These are phyloP conservation scores for Tinospora cordifolia DNA, from an alignment of 164 flowering plant species.

Conservation along the genomic window DNA sequence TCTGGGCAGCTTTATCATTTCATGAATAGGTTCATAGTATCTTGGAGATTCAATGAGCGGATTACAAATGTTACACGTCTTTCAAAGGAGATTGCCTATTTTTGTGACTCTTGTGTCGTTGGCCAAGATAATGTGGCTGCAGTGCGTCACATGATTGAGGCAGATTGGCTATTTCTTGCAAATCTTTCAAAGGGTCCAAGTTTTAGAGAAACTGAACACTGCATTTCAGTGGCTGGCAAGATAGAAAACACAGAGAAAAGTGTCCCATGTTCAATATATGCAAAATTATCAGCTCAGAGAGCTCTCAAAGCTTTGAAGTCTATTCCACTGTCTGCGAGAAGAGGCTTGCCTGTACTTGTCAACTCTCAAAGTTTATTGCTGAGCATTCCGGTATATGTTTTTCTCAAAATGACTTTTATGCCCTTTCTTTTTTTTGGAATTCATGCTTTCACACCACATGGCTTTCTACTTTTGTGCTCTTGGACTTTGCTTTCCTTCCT, in stretches of 20 bases:
- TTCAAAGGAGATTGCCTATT: conserved; percentile 10
- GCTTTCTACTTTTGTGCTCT: no score
- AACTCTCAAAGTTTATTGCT: conserved; percentile 47
- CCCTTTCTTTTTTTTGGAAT: not conserved
- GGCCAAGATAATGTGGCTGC: conserved; percentile 29
- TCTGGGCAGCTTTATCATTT: conserved; percentile 48
- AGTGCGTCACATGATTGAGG: conserved; percentile 69
- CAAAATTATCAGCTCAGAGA: conserved; percentile 48
- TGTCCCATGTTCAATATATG: conserved; percentile 29
- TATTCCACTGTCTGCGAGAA: conserved; percentile 77
- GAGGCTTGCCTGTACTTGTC: conserved; percentile 77
- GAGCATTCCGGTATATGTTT: conserved; percentile 62
- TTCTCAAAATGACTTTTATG: not conserved
- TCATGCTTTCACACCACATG: not conserved
- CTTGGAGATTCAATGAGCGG: conserved; percentile 34
- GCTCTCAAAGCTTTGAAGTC: conserved; percentile 53
- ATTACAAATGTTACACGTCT: conserved; percentile 4
- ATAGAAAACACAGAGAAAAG: conserved; percentile 16
- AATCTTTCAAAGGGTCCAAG: conserved; percentile 33
- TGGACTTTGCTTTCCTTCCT: not conserved
- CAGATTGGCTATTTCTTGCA: conserved; percentile 81
- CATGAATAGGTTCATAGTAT: conserved; percentile 70
- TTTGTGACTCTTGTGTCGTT: conserved; percentile 33
- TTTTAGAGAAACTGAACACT: conserved; percentile 18
- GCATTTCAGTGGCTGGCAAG: not conserved